These are phyloP conservation scores for Cercospora sesami DNA, from an alignment of 2,329 filamentous ascomycete species.

Conservation along the genomic window DNA sequence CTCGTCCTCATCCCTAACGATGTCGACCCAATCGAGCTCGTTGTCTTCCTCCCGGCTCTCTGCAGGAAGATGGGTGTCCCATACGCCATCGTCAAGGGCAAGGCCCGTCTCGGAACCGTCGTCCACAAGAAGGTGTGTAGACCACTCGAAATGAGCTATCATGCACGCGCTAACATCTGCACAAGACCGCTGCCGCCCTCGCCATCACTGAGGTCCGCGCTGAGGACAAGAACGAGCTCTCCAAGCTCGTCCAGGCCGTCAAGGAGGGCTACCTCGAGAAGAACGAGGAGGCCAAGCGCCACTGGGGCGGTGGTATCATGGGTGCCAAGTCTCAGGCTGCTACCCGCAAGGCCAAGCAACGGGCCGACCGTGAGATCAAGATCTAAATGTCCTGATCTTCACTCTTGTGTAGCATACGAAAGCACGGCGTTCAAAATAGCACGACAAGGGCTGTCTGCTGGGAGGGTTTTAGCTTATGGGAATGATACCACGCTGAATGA, in stretches of 20 bases:
- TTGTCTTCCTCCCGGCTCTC: constrained; percentile 97
- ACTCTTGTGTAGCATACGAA: constrained; percentile 20
- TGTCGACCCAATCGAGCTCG: constrained; percentile 98
- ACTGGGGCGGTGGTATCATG: constrained; percentile 99
- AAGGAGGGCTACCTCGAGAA: constrained; percentile 98
- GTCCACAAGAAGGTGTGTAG: constrained; percentile 93
- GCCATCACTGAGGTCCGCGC: constrained; percentile 94
- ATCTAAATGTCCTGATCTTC: constrained; percentile 61
- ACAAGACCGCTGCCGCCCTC: constrained; percentile 89
- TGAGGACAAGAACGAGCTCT: constrained; percentile 97
- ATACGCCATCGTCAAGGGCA: constrained; percentile 99
- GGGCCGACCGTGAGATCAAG: constrained; percentile 92
- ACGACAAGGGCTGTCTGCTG: constrained; percentile 27
- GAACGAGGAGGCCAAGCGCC: constrained; percentile 84
- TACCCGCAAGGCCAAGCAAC: constrained; percentile 88
- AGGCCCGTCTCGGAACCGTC: constrained; percentile 97
- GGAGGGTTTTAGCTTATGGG: constrained; percentile 23
- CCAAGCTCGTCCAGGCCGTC: constrained; percentile 92
- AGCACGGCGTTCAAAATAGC: constrained; percentile 27
- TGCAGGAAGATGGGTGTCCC: constrained; percentile 99
- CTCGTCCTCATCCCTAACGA: constrained; percentile 99
- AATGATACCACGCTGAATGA: constrained; percentile 30
- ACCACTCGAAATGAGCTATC: not conserved
- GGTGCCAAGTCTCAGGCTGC: constrained; percentile 83
- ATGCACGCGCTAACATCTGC: constrained; percentile 32